phyloP scores from a whole-genome alignment of 257 asterid species.

The Primulina huaijiensis region DNA sequence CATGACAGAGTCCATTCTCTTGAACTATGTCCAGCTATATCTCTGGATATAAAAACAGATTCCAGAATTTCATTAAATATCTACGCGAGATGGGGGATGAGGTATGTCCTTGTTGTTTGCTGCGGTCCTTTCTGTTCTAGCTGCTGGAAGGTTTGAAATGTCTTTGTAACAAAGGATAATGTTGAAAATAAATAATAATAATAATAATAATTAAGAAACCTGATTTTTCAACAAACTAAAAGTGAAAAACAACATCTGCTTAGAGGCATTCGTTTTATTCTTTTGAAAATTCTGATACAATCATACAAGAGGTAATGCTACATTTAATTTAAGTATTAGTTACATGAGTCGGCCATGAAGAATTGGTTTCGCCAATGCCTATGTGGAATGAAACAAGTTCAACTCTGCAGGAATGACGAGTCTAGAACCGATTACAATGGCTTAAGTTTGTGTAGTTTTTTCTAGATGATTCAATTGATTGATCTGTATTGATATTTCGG shows the following conservation, averaged over 20 bases:
- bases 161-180: too few relatives aligned
- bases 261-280: neutral
- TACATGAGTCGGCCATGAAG: neutral
- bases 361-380: neutral
- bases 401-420: neutral
- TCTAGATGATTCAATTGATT: constrained; percentile 6
- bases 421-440: neutral
- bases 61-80: constrained; percentile 94
- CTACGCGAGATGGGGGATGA: constrained; percentile 99
- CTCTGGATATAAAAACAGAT: constrained; percentile 95
- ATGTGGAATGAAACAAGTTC: constrained; percentile 3
- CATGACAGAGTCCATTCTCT: constrained; percentile 7
- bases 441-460: constrained; percentile 1
- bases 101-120: constrained; percentile 43
- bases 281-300: neutral
- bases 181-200: neutral
- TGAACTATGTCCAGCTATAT: constrained; percentile 66
- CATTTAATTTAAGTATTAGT: neutral
- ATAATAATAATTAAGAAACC: too few relatives aligned
- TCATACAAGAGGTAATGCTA: neutral
- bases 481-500: constrained; percentile 21
- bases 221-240: neutral
- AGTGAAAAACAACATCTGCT: neutral
- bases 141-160: neutral
- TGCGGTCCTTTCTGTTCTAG: neutral